Conservation (phyloP, 2,329 filamentous ascomycete species). For the Raffaelea albimanens region DNA sequence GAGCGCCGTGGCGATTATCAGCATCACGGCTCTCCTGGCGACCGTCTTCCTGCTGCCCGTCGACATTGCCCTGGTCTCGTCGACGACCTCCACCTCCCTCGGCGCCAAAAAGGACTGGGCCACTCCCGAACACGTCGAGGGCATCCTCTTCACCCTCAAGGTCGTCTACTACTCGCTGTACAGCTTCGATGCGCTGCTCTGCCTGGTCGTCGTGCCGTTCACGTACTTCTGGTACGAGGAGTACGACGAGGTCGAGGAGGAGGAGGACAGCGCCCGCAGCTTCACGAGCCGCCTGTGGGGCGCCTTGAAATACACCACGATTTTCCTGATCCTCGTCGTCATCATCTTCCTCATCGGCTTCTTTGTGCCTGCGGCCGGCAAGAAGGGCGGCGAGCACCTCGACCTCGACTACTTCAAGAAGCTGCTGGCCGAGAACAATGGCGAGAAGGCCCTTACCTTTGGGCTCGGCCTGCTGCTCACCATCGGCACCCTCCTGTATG, state of each 20-base stretch:
- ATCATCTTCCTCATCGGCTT: conserved; percentile 87
- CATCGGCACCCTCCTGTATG: conserved; percentile 75
- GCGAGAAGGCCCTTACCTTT: conserved; percentile 87
- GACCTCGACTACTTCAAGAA: conserved; percentile 90
- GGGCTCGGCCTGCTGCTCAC: conserved; percentile 80
- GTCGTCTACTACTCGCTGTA: conserved; percentile 91
- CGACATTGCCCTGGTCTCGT: conserved; percentile 89
- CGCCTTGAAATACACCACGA: conserved; percentile 85
- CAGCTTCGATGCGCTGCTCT: conserved; percentile 82
- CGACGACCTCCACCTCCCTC: conserved; percentile 64
- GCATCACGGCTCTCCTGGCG: conserved; percentile 76
- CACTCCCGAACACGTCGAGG: conserved; percentile 66
- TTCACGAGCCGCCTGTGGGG: conserved; percentile 63
- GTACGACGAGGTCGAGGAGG: conserved; percentile 80
- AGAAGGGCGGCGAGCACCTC: conserved; percentile 51
- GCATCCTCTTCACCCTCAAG: conserved; percentile 71
- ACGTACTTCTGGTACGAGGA: conserved; percentile 98
- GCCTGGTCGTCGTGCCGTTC: conserved; percentile 83
- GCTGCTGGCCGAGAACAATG: conserved; percentile 75
- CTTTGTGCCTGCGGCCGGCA: conserved; percentile 75
- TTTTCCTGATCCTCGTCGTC: conserved; percentile 70
- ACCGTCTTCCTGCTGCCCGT: conserved; percentile 89
- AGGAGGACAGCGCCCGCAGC: conserved; percentile 68
- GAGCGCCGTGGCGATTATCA: conserved; percentile 76
- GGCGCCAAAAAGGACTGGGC: conserved; percentile 94